A percentile compares a stretch with the other conserved stretches of the same genome.
Conservation (phyloP, 1,284 basidiomycete genomes). For the Pseudozyma thailandica region DNA sequence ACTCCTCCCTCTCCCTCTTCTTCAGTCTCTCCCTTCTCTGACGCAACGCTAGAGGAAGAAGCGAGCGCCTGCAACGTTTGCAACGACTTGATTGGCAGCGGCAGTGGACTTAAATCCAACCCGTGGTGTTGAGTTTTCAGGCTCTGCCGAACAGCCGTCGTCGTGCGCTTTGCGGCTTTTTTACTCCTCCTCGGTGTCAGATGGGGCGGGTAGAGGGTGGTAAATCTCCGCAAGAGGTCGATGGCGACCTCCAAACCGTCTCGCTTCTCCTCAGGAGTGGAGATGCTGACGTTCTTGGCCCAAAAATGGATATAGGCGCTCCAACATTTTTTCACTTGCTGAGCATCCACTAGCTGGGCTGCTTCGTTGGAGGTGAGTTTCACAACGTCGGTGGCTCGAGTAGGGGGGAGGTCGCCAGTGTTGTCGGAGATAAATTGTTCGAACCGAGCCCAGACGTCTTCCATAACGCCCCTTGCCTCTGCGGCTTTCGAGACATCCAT, state of each 20-base stretch:
- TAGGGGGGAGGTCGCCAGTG: neutral
- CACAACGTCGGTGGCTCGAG: neutral
- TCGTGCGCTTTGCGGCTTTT: neutral
- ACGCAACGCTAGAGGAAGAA: neutral
- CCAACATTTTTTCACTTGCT: conserved; percentile 42
- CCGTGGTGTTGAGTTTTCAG: neutral
- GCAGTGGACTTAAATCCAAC: conserved; percentile 24
- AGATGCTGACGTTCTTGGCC: conserved; percentile 20
- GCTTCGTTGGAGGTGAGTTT: no score
- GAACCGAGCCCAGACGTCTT: conserved; percentile 45
- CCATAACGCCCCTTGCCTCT: conserved; percentile 1
- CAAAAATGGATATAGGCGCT: conserved; percentile 43
- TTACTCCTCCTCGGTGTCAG: neutral
- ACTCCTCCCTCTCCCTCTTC: conserved; percentile 1
- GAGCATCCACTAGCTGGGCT: conserved; percentile 10
- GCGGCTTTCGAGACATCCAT: neutral
- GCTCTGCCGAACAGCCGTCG: neutral
- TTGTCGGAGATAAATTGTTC: conserved; percentile 5
- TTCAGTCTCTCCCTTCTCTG: neutral
- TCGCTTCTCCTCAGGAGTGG: neutral
- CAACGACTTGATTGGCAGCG: conserved; percentile 15
- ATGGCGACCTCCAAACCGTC: conserved; percentile 18
- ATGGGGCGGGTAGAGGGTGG: conserved; percentile 22
- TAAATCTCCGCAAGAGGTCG: conserved; percentile 5
- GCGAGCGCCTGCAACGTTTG: conserved; percentile 6